phyloP scores from a whole-genome alignment of 2,329 filamentous ascomycete species.

The Penicillium verrucosum region DNA sequence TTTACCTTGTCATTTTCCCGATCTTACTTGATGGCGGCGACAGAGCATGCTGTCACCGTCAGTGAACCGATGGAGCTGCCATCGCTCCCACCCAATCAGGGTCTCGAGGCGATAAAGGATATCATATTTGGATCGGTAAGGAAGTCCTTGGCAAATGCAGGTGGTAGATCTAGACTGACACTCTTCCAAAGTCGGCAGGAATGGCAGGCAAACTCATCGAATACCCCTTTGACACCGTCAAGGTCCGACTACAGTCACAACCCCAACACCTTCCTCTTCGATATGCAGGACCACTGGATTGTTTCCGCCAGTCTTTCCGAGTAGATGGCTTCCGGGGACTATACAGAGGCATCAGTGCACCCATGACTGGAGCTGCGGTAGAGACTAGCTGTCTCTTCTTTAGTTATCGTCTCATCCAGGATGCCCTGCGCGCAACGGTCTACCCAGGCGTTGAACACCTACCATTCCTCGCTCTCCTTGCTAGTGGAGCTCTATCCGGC shows the following conservation, averaged over 20 bases:
- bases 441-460: slow-evolving; percentile 57
- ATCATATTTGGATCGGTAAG: slow-evolving; percentile 81
- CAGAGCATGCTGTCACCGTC: slow-evolving; percentile 37
- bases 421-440: slow-evolving; percentile 62
- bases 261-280: slow-evolving; percentile 75
- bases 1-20: slow-evolving; percentile 11
- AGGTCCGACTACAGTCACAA: slow-evolving; percentile 95
- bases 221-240: slow-evolving; percentile 97
- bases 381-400: slow-evolving; percentile 93
- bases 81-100: slow-evolving; percentile 46
- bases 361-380: slow-evolving; percentile 82
- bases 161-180: background rate
- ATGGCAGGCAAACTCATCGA: slow-evolving; percentile 94
- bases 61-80: slow-evolving; percentile 43
- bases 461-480: slow-evolving; percentile 70
- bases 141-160: slow-evolving; percentile 12
- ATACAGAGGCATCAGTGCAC: slow-evolving; percentile 90
- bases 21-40: slow-evolving; percentile 38
- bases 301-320: slow-evolving; percentile 80
- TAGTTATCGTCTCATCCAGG: slow-evolving; percentile 69
- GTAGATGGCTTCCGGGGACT: slow-evolving; percentile 76
- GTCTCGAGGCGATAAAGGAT: slow-evolving; percentile 74
- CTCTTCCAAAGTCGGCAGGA: slow-evolving; percentile 63
- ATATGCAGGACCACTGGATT: slow-evolving; percentile 86
- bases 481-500: slow-evolving; percentile 81